A percentile compares a stretch with the other conserved stretches of the same genome.
phyloP scores from a whole-genome alignment of 1,284 basidiomycete species.

The Vanrija pseudolonga region DNA sequence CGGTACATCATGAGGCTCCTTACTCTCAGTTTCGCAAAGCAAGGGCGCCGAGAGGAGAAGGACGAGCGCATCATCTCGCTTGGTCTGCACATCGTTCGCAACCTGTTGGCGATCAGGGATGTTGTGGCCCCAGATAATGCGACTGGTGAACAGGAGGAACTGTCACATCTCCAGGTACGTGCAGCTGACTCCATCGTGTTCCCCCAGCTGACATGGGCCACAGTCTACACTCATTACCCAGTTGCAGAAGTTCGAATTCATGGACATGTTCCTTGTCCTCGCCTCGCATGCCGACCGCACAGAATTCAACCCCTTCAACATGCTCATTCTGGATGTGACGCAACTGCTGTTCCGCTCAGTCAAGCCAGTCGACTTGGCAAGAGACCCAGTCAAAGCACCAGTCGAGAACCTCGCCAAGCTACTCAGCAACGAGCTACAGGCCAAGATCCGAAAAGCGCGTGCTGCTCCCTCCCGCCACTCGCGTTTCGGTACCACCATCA shows the following conservation, averaged over 20 bases:
- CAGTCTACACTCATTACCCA: conserved; percentile 65
- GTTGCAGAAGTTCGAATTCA: conserved; percentile 66
- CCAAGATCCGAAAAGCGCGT: conserved; percentile 55
- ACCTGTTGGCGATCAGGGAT: conserved; percentile 85
- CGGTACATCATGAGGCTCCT: conserved; percentile 65
- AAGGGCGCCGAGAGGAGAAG: conserved; percentile 61
- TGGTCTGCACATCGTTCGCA: conserved; percentile 82
- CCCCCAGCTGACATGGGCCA: conserved; percentile 7
- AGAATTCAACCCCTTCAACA: conserved; percentile 77
- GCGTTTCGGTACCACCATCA: conserved; percentile 86
- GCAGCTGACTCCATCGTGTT: not conserved
- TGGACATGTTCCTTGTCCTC: conserved; percentile 76
- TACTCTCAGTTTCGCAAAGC: conserved; percentile 65
- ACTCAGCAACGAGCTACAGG: conserved; percentile 65
- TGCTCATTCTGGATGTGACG: conserved; percentile 81
- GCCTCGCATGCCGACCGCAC: conserved; percentile 71
- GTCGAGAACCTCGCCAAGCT: conserved; percentile 63
- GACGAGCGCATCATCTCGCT: conserved; percentile 83
- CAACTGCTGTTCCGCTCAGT: conserved; percentile 79
- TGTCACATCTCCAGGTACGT: conserved; percentile 64
- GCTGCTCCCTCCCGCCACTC: conserved; percentile 71
- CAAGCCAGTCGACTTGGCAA: conserved; percentile 59
- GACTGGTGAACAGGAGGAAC: conserved; percentile 70
- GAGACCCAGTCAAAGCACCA: conserved; percentile 66
- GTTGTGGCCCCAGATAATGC: conserved; percentile 63